Base-by-base conservation (phyloP, 2,329 filamentous ascomycete species). In the Colletotrichum australisinense region DNA sequence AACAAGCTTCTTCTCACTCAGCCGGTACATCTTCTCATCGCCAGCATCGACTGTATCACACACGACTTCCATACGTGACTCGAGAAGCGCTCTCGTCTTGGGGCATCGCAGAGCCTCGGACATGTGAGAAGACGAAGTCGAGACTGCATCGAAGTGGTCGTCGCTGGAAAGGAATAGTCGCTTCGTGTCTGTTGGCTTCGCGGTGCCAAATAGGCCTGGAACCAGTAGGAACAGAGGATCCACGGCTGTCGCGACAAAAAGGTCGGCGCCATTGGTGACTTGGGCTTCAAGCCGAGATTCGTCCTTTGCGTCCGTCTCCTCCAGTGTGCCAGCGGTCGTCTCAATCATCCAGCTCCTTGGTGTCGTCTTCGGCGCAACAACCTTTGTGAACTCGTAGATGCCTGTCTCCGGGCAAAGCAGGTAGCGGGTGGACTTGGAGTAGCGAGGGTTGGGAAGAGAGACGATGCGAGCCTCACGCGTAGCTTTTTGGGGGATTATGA, bases 201-300 rank as follows among this genome's bases (percentile, higher is more conserved):
- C 85, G 14, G 84, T 76, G 4, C 89, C 82, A 1, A 86, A 84
- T 1, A 98, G 87, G 4, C 92, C 89, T 0, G 96, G 93, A 1
- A 98, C 85, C 4, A 97, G 80, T 63, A 98, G 86, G 84, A 98
- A 98, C 3, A 98, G 80, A 5, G 94, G 89, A 81, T 99, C 97
- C 67, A 98, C 86, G 2, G 91, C 90, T 1, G 97, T 98, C 9
- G 96, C 94, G 72, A 98, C 84, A 78, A 93, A 93, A n/a, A 98
- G 84, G 73, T 95, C 91, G 42, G 94, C 91, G 56, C 87, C 88
- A 78, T 92, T 91, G 42, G 91, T 88, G 28, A 94, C 77, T 30
- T 80, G 77, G 38, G 77, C 75, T 30, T 76, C 76, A 67, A 55
- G 67, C 65, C 77, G 74, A 46, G 74, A 56, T 3, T 58, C 63